phyloP scores from a whole-genome alignment of 352 stramenopile genomes.

The Phytophthora pini region DNA sequence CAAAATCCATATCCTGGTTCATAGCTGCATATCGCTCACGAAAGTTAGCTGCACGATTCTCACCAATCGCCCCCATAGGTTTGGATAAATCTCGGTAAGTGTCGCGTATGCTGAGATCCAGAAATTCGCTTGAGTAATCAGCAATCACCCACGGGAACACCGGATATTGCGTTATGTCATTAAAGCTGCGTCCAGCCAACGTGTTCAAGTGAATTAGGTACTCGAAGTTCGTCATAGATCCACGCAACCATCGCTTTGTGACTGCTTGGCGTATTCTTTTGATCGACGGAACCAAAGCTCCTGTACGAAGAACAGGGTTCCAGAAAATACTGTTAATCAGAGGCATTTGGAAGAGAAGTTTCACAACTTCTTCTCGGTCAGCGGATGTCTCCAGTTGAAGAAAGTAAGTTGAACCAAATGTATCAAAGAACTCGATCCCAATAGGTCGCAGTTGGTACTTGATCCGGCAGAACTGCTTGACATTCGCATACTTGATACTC shows the following conservation, averaged over 20 bases:
- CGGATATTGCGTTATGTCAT: conserved; percentile 99
- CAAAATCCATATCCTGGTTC: conserved; percentile 45
- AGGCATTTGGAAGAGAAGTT: conserved; percentile 80
- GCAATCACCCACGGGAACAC: conserved; percentile 96
- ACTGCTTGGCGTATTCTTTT: conserved; percentile 75
- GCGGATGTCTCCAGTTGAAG: conserved; percentile 62
- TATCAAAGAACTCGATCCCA: conserved; percentile 81
- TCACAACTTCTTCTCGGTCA: conserved; percentile 73
- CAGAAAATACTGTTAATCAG: conserved; percentile 86
- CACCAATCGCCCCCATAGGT: conserved; percentile 93
- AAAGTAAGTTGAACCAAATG: conserved; percentile 73
- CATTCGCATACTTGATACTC: conserved; percentile 65
- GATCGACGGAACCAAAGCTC: conserved; percentile 60
- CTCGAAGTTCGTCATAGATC: conserved; percentile 92
- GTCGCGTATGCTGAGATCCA: conserved; percentile 82
- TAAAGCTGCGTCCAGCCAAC: conserved; percentile 95
- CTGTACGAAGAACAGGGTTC: conserved; percentile 71
- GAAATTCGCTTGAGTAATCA: conserved; percentile 87
- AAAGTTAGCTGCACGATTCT: conserved; percentile 86
- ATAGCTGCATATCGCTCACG: conserved; percentile 82
- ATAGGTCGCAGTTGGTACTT: conserved; percentile 83
- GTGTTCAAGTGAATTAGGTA: conserved; percentile 98
- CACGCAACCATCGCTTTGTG: conserved; percentile 77
- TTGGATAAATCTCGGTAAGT: conserved; percentile 95
- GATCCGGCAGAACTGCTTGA: conserved; percentile 83